Conservation (phyloP, 2,329 filamentous ascomycete genomes). For the Aspergillus candidus region DNA sequence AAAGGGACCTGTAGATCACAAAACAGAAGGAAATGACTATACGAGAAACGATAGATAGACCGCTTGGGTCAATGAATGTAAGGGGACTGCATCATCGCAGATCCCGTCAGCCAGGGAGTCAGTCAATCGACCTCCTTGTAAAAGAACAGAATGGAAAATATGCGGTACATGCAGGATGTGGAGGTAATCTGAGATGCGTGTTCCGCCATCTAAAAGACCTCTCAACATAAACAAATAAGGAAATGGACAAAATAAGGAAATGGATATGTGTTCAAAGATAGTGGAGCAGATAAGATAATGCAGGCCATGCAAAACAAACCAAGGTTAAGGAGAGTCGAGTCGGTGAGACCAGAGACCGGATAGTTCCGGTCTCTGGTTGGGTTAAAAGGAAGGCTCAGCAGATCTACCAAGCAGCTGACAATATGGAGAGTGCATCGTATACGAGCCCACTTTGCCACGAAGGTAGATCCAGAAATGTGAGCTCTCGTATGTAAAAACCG, state of each 20-base stretch:
- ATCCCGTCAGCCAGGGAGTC: neutral
- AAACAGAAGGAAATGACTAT: constrained; percentile 1
- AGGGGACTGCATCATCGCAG: no score
- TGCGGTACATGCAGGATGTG: neutral
- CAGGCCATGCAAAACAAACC: constrained; percentile 7
- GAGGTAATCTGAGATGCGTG: no score
- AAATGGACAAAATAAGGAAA: constrained; percentile 3
- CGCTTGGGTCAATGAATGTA: no score
- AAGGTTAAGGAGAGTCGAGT: constrained; percentile 1
- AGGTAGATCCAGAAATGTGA: no score
- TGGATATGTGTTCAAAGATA: constrained; percentile 10
- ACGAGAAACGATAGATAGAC: neutral
- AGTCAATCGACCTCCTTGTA: neutral
- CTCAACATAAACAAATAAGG: constrained; percentile 8
- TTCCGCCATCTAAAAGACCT: neutral
- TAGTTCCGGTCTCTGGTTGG: no score
- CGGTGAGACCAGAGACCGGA: no score
- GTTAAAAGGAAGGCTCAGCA: no score
- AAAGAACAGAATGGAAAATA: constrained; percentile 3
- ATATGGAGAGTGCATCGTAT: no score
- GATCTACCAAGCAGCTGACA: no score
- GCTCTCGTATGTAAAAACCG: no score
- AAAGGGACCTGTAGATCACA: neutral
- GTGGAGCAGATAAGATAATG: constrained; percentile 11
- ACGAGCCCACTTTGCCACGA: no score